Conservation (phyloP, 768 basidiomycete genomes). For the Rhodotorula babjevae region DNA sequence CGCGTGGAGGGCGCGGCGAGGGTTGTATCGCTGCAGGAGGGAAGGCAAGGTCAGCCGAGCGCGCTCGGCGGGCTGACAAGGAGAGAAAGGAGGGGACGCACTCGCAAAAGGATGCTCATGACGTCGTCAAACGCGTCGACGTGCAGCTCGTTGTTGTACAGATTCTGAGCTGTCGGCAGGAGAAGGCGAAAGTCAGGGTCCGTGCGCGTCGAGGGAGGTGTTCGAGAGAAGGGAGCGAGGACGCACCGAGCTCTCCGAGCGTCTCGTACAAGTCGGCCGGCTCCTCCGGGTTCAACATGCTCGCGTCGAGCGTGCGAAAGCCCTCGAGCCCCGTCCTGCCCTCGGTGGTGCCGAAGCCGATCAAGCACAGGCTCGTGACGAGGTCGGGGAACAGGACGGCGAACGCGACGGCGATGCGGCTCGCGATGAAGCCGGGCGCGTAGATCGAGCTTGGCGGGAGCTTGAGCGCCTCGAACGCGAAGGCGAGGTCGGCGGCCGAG, state of each 20-base stretch:
- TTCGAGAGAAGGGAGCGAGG: background rate
- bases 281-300: slow-evolving; percentile 1
- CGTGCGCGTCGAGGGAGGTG: background rate
- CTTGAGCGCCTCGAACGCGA: slow-evolving; percentile 10
- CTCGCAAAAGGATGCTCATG: background rate
- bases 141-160: background rate
- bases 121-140: background rate
- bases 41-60: background rate
- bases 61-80: too few relatives aligned
- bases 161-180: background rate
- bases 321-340: background rate
- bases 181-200: too few relatives aligned
- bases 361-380: background rate
- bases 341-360: background rate
- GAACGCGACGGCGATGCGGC: slow-evolving; percentile 8
- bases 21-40: background rate
- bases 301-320: background rate
- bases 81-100: background rate
- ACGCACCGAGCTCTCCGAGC: slow-evolving; percentile 2
- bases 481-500: slow-evolving; percentile 15
- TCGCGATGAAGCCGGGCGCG: background rate
- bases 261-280: background rate
- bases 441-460: background rate
- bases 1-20: background rate
- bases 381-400: background rate